Base-by-base conservation (phyloP, 2,329 filamentous ascomycete genomes). In the Aspergillus unguis region DNA sequence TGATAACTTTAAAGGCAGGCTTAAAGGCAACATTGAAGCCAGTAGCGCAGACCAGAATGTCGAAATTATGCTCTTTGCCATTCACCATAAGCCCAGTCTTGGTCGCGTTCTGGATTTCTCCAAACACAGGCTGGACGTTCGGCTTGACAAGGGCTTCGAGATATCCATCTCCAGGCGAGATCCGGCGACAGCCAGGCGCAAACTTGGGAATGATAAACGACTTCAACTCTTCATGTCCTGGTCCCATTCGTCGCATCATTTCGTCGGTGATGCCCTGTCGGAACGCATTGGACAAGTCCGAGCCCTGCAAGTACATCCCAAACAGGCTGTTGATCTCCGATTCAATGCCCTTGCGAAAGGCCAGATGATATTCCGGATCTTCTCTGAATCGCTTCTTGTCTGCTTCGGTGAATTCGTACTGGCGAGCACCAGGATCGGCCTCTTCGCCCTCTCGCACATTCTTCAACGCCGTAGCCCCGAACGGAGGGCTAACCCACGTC, bases 331-430 rank as follows among this genome's bases (percentile, higher is more conserved):
- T 64, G 36, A 62, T 53, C 27, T 54, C 54, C 1, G 52, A 53
- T 44, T 63, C 61, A 31, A 63, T 48, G 8, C 35, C 40, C 40
- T 62, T 61, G 17, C 62, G 58, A 36, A 58, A 60, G 4, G 52
- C 43, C 2, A 59, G 53, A 11, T 58, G 56, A 29, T 55, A 48
- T 2, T 55, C 49, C 2, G 56, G 56, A 8, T 60, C 48, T 6
- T 42, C 45, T 5, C 46, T 33, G 26, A 63, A 62, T 9, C 45
- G 33, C 32, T 50, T 29, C 28, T 59, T 63, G 42, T 65, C 57
- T 32, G 60, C 57, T 10, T 60, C 54, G 3, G 58, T 55, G 17
- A 54, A 58, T 28, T 31, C 8, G 31, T 44, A 44, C 23, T 44
- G 43, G 0, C 43, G 43, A 35, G 17, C 23, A 11, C 43, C 46